phyloP scores from a whole-genome alignment of 306 rosid genomes.

The Abrus pulchellus region DNA sequence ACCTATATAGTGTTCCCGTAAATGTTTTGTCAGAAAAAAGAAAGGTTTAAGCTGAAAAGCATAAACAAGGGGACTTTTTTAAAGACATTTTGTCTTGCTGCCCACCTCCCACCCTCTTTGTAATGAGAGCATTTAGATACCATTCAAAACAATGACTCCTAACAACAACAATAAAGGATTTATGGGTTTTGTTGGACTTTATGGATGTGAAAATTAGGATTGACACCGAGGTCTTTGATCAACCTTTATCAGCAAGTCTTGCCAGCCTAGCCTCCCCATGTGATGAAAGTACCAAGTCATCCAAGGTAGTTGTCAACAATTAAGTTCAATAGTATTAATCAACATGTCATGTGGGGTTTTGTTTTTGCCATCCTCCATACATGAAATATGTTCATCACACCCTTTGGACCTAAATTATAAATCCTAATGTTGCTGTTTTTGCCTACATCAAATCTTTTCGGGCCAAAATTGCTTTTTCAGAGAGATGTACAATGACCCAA shows the following conservation, averaged over 20 bases:
- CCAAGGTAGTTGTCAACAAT: conserved; percentile 42
- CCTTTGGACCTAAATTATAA: conserved; percentile 22
- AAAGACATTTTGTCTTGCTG: conserved; percentile 27
- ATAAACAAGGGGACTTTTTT: conserved; percentile 26
- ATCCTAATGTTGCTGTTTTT: conserved; percentile 1
- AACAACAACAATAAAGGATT: conserved; percentile 36
- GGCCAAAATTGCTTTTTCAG: neutral
- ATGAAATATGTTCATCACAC: conserved; percentile 23
- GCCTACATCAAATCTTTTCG: neutral
- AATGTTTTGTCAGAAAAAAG: neutral
- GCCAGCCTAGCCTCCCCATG: conserved; percentile 52
- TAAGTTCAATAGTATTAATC: conserved; percentile 22
- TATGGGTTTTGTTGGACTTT: conserved; percentile 31
- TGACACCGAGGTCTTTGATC: conserved; percentile 18
- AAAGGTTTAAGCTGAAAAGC: neutral
- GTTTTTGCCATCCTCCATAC: conserved; percentile 36
- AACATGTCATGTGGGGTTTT: conserved; percentile 36
- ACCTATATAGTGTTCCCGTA: neutral
- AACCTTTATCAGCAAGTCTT: conserved; percentile 19
- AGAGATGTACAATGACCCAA: neutral
- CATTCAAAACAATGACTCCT: neutral
- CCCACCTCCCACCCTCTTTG: conserved; percentile 11
- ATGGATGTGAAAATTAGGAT: conserved; percentile 10
- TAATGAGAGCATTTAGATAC: conserved; percentile 17
- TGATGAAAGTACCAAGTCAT: conserved; percentile 49